Conservation (phyloP, 805 yeast genomes). For the Pichia sporocuriosa region DNA sequence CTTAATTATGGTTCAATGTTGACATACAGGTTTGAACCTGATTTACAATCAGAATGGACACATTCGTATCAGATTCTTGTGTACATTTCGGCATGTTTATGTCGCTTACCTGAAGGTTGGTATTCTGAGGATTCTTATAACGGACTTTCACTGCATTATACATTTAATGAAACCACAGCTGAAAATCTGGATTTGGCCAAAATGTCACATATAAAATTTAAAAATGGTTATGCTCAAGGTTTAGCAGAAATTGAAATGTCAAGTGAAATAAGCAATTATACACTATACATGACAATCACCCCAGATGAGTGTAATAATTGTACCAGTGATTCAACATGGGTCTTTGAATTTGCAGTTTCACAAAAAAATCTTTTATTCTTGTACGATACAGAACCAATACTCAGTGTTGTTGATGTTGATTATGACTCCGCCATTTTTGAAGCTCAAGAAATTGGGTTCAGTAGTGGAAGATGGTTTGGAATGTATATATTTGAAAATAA, state of each 20-base stretch:
- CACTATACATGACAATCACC: constrained; percentile 18
- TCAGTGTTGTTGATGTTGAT: constrained; percentile 62
- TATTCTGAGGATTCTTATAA: constrained; percentile 11
- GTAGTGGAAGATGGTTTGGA: constrained; percentile 21
- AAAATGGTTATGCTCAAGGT: constrained; percentile 24
- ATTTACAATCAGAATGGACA: constrained; percentile 1
- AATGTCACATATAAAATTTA: constrained; percentile 17
- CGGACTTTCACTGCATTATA: constrained; percentile 24
- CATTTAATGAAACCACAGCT: constrained; percentile 20
- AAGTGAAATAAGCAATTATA: not conserved
- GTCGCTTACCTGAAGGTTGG: constrained; percentile 28
- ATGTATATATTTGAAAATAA: constrained; percentile 44
- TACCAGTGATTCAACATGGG: constrained; percentile 35
- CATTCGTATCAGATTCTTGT: constrained; percentile 39
- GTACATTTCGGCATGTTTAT: constrained; percentile 46
- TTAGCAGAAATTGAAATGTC: constrained; percentile 11
- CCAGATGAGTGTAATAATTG: constrained; percentile 22
- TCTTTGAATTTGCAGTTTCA: constrained; percentile 61
- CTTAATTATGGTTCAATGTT: constrained; percentile 7
- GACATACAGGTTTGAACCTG: constrained; percentile 7
- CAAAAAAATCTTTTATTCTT: constrained; percentile 57
- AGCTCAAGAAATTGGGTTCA: constrained; percentile 34
- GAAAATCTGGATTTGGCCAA: not conserved
- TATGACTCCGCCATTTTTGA: constrained; percentile 57
- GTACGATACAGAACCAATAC: constrained; percentile 57